Evolutionary conservation across 768 basidiomycete species (phyloP).

Genomic region (Mycena amicta): DNA sequence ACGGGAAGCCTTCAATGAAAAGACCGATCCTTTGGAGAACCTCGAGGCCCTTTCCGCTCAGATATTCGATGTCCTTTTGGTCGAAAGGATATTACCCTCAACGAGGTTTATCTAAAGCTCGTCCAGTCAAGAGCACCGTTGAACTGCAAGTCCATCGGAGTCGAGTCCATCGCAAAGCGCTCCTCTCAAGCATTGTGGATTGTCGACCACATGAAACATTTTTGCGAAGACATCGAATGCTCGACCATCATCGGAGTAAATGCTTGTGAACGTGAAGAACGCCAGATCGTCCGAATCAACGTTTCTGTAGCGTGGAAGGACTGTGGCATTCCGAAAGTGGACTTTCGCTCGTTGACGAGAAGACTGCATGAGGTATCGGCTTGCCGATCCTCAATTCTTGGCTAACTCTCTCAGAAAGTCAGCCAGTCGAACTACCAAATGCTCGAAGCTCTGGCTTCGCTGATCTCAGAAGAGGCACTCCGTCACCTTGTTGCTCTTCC

Average conservation of each 20-base stretch:
- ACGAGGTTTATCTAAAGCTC: slow-evolving; percentile 45
- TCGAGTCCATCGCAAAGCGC: slow-evolving; percentile 39
- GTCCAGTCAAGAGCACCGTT: slow-evolving; percentile 53
- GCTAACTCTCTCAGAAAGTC: slow-evolving; percentile 43
- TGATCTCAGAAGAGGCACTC: slow-evolving; percentile 52
- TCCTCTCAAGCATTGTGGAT: slow-evolving; percentile 25
- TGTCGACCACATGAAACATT: slow-evolving; percentile 23
- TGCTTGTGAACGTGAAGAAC: slow-evolving; percentile 61
- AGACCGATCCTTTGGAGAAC: slow-evolving; percentile 34
- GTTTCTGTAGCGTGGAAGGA: slow-evolving; percentile 33
- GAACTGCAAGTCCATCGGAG: slow-evolving; percentile 46
- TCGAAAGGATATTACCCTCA: slow-evolving; percentile 6
- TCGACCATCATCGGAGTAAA: slow-evolving; percentile 69
- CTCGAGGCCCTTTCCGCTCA: slow-evolving; percentile 50
- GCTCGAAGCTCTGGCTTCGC: slow-evolving; percentile 69
- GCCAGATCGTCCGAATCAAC: slow-evolving; percentile 60
- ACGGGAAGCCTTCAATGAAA: slow-evolving; percentile 29
- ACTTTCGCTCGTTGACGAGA: slow-evolving; percentile 44
- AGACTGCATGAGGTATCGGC: slow-evolving; percentile 36
- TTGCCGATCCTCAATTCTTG: not conserved
- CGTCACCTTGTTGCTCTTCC: slow-evolving; percentile 22
- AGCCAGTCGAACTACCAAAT: slow-evolving; percentile 56
- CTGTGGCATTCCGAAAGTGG: slow-evolving; percentile 29
- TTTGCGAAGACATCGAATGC: slow-evolving; percentile 47
- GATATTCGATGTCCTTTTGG: slow-evolving; percentile 43